phyloP scores from a whole-genome alignment of 1,139 yeast species.

The Casaregolazyma suthepensis region DNA sequence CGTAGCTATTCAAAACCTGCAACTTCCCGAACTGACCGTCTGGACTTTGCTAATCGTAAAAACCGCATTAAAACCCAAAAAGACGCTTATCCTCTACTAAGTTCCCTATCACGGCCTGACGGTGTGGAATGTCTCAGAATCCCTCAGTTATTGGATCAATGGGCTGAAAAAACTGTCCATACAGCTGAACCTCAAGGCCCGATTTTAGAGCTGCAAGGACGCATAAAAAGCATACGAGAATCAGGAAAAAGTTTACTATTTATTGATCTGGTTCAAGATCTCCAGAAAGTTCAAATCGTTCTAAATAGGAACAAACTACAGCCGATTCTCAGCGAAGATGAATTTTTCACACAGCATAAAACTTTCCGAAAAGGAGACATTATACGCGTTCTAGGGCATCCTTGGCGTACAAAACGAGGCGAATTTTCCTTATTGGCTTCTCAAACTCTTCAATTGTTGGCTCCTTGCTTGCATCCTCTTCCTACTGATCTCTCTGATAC shows the following conservation, averaged over 20 bases:
- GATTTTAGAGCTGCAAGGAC: slow-evolving; percentile 45
- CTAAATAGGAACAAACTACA: slow-evolving; percentile 44
- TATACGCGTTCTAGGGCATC: slow-evolving; percentile 56
- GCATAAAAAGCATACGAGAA: slow-evolving; percentile 49
- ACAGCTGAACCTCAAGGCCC: slow-evolving; percentile 12
- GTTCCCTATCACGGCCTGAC: slow-evolving; percentile 5
- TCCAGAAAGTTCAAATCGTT: slow-evolving; percentile 50
- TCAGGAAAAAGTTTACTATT: slow-evolving; percentile 65
- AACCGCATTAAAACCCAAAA: slow-evolving; percentile 13
- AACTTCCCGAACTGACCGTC: slow-evolving; percentile 28
- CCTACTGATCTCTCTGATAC: slow-evolving; percentile 58
- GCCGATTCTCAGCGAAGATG: slow-evolving; percentile 25
- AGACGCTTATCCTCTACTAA: slow-evolving; percentile 22
- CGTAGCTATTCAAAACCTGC: background rate
- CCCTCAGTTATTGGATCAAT: slow-evolving; percentile 19
- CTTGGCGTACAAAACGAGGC: slow-evolving; percentile 71
- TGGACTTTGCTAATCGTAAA: slow-evolving; percentile 41
- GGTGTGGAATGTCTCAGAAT: slow-evolving; percentile 15
- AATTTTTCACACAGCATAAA: slow-evolving; percentile 43
- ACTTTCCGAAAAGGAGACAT: slow-evolving; percentile 66
- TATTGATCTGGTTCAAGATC: slow-evolving; percentile 60
- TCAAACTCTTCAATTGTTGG: slow-evolving; percentile 43
- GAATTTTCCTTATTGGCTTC: slow-evolving; percentile 68
- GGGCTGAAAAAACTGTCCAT: slow-evolving; percentile 15
- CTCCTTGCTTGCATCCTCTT: slow-evolving; percentile 67